Percentiles rank a stretch among this genome's conserved stretches.
phyloP scores from a whole-genome alignment of 768 basidiomycete genomes.

The Omphalotus guepiniiformis region DNA sequence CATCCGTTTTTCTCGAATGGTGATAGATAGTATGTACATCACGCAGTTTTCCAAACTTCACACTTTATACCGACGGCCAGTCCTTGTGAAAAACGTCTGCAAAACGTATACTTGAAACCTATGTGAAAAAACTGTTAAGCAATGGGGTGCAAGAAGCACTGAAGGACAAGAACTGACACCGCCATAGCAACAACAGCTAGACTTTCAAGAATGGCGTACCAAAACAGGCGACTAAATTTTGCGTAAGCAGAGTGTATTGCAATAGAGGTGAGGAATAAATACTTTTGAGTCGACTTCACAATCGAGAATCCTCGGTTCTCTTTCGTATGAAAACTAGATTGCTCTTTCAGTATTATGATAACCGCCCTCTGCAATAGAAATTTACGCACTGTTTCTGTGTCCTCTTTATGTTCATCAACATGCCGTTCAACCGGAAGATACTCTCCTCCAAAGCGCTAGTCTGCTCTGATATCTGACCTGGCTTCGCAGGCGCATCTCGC shows the following conservation, averaged over 20 bases:
- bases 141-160: constrained; percentile 1
- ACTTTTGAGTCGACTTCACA: constrained; percentile 89
- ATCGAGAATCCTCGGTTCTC: constrained; percentile 93
- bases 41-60: no score
- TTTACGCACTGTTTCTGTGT: constrained; percentile 88
- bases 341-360: no score
- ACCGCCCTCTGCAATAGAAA: no score
- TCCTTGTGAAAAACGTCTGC: constrained; percentile 96
- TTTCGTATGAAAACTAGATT: constrained; percentile 83
- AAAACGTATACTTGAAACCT: constrained; percentile 90
- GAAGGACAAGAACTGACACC: constrained; percentile 50
- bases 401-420: constrained; percentile 86
- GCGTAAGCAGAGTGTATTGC: background rate
- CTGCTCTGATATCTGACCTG: constrained; percentile 86
- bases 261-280: constrained; percentile 10
- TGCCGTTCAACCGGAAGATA: constrained; percentile 83
- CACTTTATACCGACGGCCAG: constrained; percentile 86
- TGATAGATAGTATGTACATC: no score
- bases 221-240: constrained; percentile 75
- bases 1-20: no score
- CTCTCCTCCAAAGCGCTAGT: constrained; percentile 94
- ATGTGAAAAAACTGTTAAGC: constrained; percentile 8
- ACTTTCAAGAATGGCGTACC: constrained; percentile 86
- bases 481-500: constrained; percentile 82
- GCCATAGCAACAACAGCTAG: constrained; percentile 82